Evolutionary conservation across 2,329 filamentous ascomycete genomes (phyloP).

Genomic region (Amauroascus niger): DNA sequence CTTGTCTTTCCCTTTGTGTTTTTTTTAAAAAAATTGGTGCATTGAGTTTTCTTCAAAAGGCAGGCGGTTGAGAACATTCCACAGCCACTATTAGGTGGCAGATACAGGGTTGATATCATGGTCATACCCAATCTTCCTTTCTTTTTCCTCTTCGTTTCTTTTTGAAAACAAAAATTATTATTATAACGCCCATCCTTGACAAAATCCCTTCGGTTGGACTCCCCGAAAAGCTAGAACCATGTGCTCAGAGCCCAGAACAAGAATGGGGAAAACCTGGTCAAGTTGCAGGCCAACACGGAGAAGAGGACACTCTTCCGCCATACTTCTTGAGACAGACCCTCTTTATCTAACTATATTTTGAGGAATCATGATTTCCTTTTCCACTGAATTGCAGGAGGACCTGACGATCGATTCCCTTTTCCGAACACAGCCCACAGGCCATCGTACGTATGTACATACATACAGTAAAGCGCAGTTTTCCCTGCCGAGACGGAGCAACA

Average conservation of each 20-base stretch:
- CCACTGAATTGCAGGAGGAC: not conserved
- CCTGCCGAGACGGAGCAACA: not conserved
- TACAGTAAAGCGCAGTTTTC: not conserved
- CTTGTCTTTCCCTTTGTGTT: not conserved
- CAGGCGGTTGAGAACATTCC: not conserved
- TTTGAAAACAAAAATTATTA: not conserved
- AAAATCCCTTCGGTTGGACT: not conserved
- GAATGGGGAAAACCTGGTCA: not conserved
- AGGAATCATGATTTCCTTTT: not conserved
- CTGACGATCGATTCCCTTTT: not conserved
- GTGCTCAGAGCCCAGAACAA: not conserved
- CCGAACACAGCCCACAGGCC: not conserved
- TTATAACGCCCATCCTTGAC: not conserved
- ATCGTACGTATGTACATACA: not conserved
- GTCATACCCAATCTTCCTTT: not conserved
- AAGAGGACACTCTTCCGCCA: not conserved
- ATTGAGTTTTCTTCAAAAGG: not conserved
- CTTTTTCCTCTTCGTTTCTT: not conserved
- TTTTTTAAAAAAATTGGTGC: not conserved
- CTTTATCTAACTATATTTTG: too few species aligned
- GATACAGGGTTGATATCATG: not conserved
- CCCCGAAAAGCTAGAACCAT: slow-evolving; percentile 1
- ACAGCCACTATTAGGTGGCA: not conserved
- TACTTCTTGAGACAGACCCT: not conserved
- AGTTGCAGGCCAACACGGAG: not conserved